These are phyloP conservation scores for Cordyceps cicadae DNA, from an alignment of 2,329 filamentous ascomycete genomes.

Conservation along the genomic window DNA sequence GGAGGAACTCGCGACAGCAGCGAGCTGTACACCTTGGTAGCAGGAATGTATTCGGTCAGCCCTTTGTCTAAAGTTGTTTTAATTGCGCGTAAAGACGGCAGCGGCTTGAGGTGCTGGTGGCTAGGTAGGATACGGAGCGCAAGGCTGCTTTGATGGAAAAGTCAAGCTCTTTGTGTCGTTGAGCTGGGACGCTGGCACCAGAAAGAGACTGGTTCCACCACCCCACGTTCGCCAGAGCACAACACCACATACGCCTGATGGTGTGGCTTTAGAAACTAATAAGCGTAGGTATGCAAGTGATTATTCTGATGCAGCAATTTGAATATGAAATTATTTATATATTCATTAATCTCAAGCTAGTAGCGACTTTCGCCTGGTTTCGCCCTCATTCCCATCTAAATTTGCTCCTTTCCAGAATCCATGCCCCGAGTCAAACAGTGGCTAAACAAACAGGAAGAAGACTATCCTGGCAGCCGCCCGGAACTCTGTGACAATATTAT, in stretches of 20 bases:
- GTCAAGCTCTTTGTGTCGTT: not conserved
- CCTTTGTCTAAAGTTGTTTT: slow-evolving; percentile 11
- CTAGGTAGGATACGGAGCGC: not conserved
- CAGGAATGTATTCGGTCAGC: not conserved
- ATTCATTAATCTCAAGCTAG: slow-evolving; percentile 11
- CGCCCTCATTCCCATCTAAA: slow-evolving; percentile 8
- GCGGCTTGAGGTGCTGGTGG: not conserved
- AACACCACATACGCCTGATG: not conserved
- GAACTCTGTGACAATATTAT: not conserved
- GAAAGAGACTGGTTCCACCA: not conserved
- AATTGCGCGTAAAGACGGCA: slow-evolving; percentile 13
- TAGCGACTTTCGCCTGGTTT: not conserved
- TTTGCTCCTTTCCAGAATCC: slow-evolving; percentile 9
- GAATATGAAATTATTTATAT: slow-evolving; percentile 10
- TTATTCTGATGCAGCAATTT: not conserved
- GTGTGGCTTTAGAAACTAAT: no score
- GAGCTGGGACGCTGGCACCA: not conserved
- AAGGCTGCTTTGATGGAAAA: slow-evolving; percentile 9
- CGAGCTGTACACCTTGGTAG: not conserved
- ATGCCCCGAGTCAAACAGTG: slow-evolving; percentile 1
- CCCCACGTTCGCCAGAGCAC: not conserved
- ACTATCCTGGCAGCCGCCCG: not conserved
- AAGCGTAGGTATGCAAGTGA: not conserved
- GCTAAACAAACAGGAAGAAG: not conserved
- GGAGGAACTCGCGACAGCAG: slow-evolving; percentile 8